A percentile compares a stretch with the other conserved stretches of the same genome.
These are phyloP conservation scores for Aspergillus neoniger DNA, from an alignment of 2,329 filamentous ascomycete genomes.

Conservation along the genomic window DNA sequence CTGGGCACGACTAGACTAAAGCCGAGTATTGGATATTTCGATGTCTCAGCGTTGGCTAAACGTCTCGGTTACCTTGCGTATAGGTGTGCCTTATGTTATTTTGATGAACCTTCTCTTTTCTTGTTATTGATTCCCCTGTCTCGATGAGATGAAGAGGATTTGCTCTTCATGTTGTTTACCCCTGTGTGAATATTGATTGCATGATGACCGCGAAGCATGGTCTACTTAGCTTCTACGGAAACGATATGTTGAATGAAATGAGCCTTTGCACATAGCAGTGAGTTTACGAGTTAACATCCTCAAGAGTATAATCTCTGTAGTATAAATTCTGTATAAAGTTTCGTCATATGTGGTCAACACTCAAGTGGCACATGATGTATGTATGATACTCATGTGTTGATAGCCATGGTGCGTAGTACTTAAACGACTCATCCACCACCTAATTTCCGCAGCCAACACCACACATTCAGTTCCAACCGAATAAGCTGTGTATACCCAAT, in stretches of 20 bases:
- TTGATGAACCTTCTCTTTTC: constrained; percentile 15
- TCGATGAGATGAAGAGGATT: constrained; percentile 11
- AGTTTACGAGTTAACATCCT: no score
- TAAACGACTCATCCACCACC: no score
- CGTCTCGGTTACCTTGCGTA: background rate
- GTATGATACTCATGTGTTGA: no score
- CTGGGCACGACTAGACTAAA: constrained; percentile 56
- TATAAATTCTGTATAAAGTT: background rate
- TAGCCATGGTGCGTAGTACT: no score
- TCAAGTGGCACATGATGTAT: no score
- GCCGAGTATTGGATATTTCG: background rate
- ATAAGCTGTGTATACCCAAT: no score
- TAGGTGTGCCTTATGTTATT: constrained; percentile 6
- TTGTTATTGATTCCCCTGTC: constrained; percentile 13
- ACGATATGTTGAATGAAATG: background rate
- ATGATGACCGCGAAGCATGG: background rate
- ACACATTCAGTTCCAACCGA: no score
- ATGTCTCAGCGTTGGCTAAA: background rate
- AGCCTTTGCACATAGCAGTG: background rate
- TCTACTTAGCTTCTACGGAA: background rate
- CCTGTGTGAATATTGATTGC: constrained; percentile 6
- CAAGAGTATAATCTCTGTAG: background rate
- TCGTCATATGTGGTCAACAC: no score
- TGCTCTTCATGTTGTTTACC: background rate
- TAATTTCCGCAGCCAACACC: no score